Evolutionary conservation across 495 filamentous ascomycete genomes (phyloP).

Genomic region (Penicillium angulare): DNA sequence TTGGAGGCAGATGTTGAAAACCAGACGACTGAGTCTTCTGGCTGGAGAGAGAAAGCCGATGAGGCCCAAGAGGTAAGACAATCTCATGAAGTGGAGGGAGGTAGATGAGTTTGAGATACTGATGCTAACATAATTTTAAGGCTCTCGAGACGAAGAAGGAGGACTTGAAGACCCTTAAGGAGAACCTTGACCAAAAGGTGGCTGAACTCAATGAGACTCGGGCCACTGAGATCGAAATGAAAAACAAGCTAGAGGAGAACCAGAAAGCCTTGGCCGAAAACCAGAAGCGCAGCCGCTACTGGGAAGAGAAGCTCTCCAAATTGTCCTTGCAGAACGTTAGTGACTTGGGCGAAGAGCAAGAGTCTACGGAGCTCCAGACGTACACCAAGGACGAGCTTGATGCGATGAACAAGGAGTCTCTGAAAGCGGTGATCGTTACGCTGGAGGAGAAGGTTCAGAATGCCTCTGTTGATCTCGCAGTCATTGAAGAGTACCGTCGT

Average conservation of each 20-base stretch:
- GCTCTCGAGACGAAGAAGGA: conserved; percentile 75
- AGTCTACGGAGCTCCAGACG: conserved; percentile 62
- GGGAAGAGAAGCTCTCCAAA: conserved; percentile 85
- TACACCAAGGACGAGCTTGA: conserved; percentile 88
- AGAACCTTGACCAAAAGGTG: conserved; percentile 81
- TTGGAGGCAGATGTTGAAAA: conserved; percentile 73
- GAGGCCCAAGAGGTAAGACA: conserved; percentile 69
- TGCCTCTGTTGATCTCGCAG: conserved; percentile 81
- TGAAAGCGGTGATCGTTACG: conserved; percentile 84
- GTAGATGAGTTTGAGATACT: neutral
- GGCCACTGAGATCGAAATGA: conserved; percentile 94
- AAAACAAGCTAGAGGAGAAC: conserved; percentile 92
- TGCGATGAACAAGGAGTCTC: conserved; percentile 84
- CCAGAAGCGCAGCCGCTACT: conserved; percentile 79
- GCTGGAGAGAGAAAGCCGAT: conserved; percentile 70
- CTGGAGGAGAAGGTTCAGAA: conserved; percentile 93
- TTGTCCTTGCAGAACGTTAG: conserved; percentile 71
- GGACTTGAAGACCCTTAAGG: conserved; percentile 75
- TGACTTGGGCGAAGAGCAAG: conserved; percentile 60
- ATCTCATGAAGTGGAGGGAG: neutral
- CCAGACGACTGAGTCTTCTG: conserved; percentile 72
- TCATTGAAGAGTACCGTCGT: conserved; percentile 90
- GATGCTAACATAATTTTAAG: conserved; percentile 22
- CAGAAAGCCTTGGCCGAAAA: conserved; percentile 86
- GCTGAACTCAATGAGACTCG: conserved; percentile 86